Conservation (phyloP, 192 early-diverging fungal species). For the Coemansia reversa region DNA sequence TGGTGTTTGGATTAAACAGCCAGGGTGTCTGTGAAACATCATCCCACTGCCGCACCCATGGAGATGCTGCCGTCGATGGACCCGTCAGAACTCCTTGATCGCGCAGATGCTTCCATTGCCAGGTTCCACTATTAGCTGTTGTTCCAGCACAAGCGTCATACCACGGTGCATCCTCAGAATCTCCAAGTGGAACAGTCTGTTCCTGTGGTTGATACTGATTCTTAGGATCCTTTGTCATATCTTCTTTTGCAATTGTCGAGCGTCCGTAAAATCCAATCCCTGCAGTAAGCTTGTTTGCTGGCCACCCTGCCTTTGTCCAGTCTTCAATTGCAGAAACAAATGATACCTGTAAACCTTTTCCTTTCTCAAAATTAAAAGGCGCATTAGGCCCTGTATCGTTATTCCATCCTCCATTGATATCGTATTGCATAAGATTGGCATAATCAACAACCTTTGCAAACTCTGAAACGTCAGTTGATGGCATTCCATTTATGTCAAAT, state of each 20-base stretch:
- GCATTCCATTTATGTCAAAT: conserved; percentile 54
- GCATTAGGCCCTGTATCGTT: conserved; percentile 61
- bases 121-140: conserved; percentile 58
- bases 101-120: conserved; percentile 66
- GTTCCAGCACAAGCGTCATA: conserved; percentile 52
- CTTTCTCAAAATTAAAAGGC: conserved; percentile 50
- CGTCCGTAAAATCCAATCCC: conserved; percentile 68
- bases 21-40: conserved; percentile 63
- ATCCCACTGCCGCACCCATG: conserved; percentile 69
- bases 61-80: conserved; percentile 54
- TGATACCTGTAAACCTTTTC: conserved; percentile 37
- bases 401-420: conserved; percentile 61
- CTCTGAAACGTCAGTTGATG: conserved; percentile 54
- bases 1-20: conserved; percentile 63
- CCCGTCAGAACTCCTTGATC: conserved; percentile 54
- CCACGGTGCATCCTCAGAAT: conserved; percentile 58
- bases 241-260: conserved; percentile 37
- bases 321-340: conserved; percentile 52
- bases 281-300: conserved; percentile 58
- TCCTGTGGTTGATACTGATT: conserved; percentile 51
- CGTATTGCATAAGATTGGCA: conserved; percentile 73
- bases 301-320: conserved; percentile 62
- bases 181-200: conserved; percentile 51
- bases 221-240: conserved; percentile 56
- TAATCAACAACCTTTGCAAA: conserved; percentile 64